Conservation (phyloP, 129 eudicot genomes). For the Erigeron canadensis region DNA sequence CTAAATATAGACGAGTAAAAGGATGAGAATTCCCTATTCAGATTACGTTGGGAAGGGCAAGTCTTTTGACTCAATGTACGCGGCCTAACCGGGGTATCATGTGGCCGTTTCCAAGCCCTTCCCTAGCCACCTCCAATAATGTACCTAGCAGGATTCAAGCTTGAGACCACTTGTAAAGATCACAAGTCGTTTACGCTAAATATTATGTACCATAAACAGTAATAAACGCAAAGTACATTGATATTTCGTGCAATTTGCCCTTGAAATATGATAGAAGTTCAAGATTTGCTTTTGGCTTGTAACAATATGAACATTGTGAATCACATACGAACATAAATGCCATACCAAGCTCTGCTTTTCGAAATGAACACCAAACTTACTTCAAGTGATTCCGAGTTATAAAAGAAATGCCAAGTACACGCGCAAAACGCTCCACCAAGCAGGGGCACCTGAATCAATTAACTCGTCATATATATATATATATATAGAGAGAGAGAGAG, state of each 20-base stretch:
- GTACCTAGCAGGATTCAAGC: no score
- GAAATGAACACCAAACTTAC: slow-evolving; percentile 35
- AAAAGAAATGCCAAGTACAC: slow-evolving; percentile 99
- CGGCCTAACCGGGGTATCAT: no score
- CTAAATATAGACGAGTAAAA: no score
- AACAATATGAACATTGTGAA: neutral
- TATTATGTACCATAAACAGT: neutral
- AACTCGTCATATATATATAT: slow-evolving; percentile 9
- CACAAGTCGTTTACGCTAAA: no score
- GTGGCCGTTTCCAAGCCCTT: no score
- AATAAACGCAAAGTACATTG: neutral
- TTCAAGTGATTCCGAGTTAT: slow-evolving; percentile 87
- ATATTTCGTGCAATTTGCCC: neutral
- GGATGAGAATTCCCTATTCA: no score
- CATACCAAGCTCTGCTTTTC: neutral
- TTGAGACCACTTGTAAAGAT: no score
- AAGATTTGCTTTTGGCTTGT: neutral
- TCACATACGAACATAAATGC: neutral
- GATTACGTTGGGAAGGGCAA: no score
- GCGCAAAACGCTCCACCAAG: slow-evolving; percentile 98
- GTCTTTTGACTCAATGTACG: no score
- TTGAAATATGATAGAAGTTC: neutral
- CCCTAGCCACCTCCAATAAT: no score
- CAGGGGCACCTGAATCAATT: slow-evolving; percentile 65
- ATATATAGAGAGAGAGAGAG: no score